Evolutionary conservation across 495 filamentous ascomycete species (phyloP).

Genomic region (Daldinia bambusicola): DNA sequence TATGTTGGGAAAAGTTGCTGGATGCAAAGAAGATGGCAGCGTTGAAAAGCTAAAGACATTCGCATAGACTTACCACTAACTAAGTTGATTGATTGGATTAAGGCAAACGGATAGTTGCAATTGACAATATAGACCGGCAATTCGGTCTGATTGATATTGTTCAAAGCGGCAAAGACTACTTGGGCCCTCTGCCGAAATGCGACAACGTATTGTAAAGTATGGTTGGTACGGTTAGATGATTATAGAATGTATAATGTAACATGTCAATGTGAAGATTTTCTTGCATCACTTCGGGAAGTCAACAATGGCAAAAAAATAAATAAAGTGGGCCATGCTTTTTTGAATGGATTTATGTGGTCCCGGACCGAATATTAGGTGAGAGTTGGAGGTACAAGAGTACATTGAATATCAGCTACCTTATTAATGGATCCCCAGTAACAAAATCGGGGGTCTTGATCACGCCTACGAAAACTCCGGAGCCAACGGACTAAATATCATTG

Average conservation of each 20-base stretch:
- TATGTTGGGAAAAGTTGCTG: constrained; percentile 34
- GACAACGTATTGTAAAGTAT: not conserved
- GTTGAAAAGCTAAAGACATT: constrained; percentile 16
- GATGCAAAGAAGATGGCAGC: constrained; percentile 46
- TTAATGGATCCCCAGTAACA: constrained; percentile 5
- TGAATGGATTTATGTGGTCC: constrained; percentile 33
- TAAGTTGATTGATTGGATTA: not conserved
- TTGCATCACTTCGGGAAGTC: not conserved
- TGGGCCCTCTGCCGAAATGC: not conserved
- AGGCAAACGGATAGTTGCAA: too few relatives aligned
- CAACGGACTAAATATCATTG: constrained; percentile 26
- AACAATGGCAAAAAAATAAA: not conserved
- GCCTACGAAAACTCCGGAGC: constrained; percentile 28
- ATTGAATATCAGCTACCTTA: not conserved
- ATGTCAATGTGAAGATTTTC: not conserved
- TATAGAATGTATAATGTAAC: not conserved
- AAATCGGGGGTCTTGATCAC: constrained; percentile 24
- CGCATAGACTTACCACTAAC: constrained; percentile 42
- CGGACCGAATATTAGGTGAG: constrained; percentile 26
- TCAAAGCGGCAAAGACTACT: not conserved
- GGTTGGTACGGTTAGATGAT: not conserved
- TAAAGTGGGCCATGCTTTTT: not conserved
- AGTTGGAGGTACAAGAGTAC: not conserved
- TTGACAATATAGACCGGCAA: constrained; percentile 3
- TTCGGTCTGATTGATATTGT: not conserved